These are phyloP conservation scores for Teratosphaeria gauchensis DNA, from an alignment of 2,329 filamentous ascomycete species.

Conservation along the genomic window DNA sequence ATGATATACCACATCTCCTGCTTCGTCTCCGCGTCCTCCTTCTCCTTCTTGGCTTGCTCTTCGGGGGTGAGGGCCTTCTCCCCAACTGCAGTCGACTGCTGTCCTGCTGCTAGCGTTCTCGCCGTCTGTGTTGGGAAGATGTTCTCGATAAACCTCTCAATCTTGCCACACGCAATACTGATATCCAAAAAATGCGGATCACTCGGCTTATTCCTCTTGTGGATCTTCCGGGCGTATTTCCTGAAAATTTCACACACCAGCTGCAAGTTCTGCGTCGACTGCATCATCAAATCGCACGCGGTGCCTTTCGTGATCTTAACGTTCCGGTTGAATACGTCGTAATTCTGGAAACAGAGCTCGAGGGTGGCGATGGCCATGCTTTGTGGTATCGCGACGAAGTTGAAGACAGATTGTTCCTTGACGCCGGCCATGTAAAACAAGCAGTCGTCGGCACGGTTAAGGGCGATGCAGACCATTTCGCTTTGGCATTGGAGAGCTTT, in stretches of 20 bases:
- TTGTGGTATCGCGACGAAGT: constrained; percentile 96
- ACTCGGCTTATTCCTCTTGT: constrained; percentile 85
- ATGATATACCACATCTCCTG: constrained; percentile 55
- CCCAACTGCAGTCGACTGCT: constrained; percentile 6
- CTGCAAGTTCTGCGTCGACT: constrained; percentile 83
- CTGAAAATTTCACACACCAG: constrained; percentile 75
- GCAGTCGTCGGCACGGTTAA: constrained; percentile 82
- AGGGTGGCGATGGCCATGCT: constrained; percentile 94
- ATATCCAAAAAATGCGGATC: constrained; percentile 91
- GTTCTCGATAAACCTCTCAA: constrained; percentile 90
- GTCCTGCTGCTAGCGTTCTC: constrained; percentile 33
- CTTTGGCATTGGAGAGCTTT: constrained; percentile 77
- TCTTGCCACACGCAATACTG: constrained; percentile 82
- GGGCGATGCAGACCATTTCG: constrained; percentile 86
- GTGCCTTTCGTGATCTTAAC: constrained; percentile 96
- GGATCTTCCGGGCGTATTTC: constrained; percentile 68
- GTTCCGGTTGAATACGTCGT: constrained; percentile 72
- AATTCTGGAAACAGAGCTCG: constrained; percentile 86
- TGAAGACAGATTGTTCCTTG: constrained; percentile 94
- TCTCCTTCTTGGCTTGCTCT: constrained; percentile 47
- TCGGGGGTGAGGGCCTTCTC: constrained; percentile 31
- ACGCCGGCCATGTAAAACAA: constrained; percentile 96
- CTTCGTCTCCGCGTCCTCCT: constrained; percentile 43
- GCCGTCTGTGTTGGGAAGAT: constrained; percentile 80
- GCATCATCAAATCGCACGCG: constrained; percentile 81